phyloP scores from a whole-genome alignment of 2,329 filamentous ascomycete species.

The Penicillium glabrum region DNA sequence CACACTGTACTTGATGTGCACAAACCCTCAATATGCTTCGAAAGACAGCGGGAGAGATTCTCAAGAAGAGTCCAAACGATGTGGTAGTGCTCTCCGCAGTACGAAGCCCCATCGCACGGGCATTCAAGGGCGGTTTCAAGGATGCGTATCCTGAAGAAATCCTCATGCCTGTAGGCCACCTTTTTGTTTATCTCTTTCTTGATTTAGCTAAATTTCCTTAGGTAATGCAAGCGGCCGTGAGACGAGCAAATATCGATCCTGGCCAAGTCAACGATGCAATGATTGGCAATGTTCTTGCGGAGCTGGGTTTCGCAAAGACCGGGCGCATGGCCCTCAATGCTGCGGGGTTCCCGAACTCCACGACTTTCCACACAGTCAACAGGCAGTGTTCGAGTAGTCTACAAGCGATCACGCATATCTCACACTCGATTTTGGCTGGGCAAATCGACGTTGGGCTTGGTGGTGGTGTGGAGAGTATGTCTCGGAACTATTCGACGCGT shows the following conservation, averaged over 20 bases:
- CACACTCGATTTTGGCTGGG: conserved; percentile 71
- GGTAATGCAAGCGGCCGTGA: conserved; percentile 29
- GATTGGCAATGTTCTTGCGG: conserved; percentile 84
- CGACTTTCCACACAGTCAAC: conserved; percentile 83
- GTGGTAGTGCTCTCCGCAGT: conserved; percentile 88
- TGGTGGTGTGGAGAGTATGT: conserved; percentile 96
- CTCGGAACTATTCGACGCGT: conserved; percentile 76
- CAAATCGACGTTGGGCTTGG: conserved; percentile 73
- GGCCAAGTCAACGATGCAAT: conserved; percentile 74
- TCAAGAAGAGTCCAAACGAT: conserved; percentile 76
- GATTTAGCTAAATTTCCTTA: not conserved
- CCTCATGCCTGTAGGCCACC: conserved; percentile 68
- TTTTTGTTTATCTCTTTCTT: conserved; percentile 35
- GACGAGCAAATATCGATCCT: conserved; percentile 70
- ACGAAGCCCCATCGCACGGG: conserved; percentile 80
- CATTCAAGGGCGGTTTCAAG: conserved; percentile 79
- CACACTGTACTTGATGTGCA: not conserved
- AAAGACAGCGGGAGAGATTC: conserved; percentile 51
- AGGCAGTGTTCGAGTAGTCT: conserved; percentile 79
- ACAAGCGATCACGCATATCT: conserved; percentile 72
- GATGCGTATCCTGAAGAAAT: conserved; percentile 91
- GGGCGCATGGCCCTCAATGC: conserved; percentile 89
- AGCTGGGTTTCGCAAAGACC: conserved; percentile 87
- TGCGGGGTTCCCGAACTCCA: conserved; percentile 70
- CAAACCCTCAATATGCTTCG: not conserved